Percentiles rank a stretch among this genome's conserved stretches.
Evolutionary conservation across 73 alveolate species (phyloP).

Genomic region (Tetrahymena thermophila): DNA sequence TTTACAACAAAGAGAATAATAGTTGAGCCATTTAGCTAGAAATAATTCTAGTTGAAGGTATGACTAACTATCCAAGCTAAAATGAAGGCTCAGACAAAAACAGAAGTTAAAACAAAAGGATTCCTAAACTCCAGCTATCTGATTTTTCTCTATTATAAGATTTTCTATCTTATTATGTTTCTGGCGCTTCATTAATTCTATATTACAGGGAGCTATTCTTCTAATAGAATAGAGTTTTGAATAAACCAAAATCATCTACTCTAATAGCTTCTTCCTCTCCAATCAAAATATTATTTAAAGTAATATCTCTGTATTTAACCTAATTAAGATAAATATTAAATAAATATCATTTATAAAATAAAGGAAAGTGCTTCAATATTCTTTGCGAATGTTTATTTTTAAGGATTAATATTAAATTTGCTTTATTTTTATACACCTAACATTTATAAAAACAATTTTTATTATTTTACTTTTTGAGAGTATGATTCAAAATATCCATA

Average conservation of each 20-base stretch:
- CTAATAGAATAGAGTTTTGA: background rate
- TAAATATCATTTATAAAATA: too few species aligned
- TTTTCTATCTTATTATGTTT: background rate
- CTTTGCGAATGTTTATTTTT: too few species aligned
- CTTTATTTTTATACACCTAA: too few species aligned
- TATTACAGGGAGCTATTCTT: background rate
- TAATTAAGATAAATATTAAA: background rate
- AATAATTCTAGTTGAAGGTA: background rate
- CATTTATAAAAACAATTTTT: background rate
- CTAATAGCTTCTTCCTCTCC: background rate
- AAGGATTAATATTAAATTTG: too few species aligned
- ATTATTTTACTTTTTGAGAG: background rate
- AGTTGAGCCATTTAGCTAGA: background rate
- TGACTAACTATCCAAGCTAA: background rate
- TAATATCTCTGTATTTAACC: background rate
- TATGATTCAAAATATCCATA: background rate
- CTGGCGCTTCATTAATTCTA: background rate
- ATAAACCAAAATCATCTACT: background rate
- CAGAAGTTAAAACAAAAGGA: background rate
- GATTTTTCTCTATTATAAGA: background rate
- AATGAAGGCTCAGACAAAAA: background rate
- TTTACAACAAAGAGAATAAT: background rate
- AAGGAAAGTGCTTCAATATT: too few species aligned
- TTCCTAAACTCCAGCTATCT: background rate
- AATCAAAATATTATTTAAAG: background rate